Conservation (phyloP, 2,329 filamentous ascomycete species). For the Phialophora macrospora region DNA sequence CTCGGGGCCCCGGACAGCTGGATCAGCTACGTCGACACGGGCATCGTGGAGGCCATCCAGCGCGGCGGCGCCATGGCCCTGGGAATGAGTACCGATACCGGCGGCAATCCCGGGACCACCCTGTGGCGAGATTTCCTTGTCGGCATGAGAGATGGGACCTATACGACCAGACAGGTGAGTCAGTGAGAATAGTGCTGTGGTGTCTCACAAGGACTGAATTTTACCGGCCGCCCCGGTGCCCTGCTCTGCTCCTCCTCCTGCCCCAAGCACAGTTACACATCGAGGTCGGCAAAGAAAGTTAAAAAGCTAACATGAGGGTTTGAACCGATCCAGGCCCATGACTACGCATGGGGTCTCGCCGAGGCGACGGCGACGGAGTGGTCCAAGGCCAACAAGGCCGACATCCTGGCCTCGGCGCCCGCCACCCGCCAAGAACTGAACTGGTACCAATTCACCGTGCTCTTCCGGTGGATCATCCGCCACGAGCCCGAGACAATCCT, state of each 20-base stretch:
- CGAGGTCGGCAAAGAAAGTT: background rate
- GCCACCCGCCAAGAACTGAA: background rate
- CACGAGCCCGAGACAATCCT: background rate
- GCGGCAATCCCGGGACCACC: conserved; percentile 19
- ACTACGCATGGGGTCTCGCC: background rate
- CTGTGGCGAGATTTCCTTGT: conserved; percentile 15
- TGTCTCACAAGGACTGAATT: background rate
- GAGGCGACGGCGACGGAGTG: background rate
- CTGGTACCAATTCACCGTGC: background rate
- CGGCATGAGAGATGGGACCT: background rate
- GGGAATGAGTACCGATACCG: conserved; percentile 19
- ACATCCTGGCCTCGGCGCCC: background rate
- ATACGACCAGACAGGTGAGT: background rate
- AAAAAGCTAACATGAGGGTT: background rate
- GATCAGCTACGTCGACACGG: conserved; percentile 39
- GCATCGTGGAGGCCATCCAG: conserved; percentile 20
- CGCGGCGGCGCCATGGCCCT: conserved; percentile 25
- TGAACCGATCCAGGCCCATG: background rate
- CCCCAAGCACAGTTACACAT: too few relatives aligned
- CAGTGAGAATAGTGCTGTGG: background rate
- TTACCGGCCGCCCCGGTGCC: too few relatives aligned
- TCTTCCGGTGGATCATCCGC: background rate
- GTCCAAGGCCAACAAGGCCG: background rate
- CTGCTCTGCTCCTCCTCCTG: too few relatives aligned
- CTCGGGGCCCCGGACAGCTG: conserved; percentile 35